Evolutionary conservation across 2,329 filamentous ascomycete species (phyloP).

Genomic region (Ophiostoma quercus): DNA sequence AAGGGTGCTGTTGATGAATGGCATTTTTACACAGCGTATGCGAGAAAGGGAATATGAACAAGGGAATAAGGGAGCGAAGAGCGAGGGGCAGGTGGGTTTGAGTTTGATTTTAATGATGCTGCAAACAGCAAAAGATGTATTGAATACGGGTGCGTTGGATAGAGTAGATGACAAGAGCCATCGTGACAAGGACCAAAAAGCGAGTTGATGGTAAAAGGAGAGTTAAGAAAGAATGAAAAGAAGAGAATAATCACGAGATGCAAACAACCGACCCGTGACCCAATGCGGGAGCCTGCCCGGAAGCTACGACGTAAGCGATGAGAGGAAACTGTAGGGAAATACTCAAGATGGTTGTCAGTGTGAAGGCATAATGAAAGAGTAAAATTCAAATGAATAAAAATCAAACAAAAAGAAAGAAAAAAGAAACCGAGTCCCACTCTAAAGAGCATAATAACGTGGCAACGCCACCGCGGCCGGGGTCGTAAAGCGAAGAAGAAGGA

Average conservation of each 20-base stretch:
- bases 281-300: conserved; percentile 2
- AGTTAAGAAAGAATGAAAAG: neutral
- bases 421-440: neutral
- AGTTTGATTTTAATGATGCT: neutral
- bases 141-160: neutral
- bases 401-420: conserved; percentile 5
- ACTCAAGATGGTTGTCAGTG: neutral
- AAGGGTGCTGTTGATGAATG: conserved; percentile 8
- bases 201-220: neutral
- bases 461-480: conserved; percentile 11
- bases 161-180: neutral
- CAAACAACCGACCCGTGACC: conserved; percentile 1
- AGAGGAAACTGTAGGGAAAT: neutral
- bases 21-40: neutral
- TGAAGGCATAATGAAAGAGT: neutral
- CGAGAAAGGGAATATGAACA: neutral
- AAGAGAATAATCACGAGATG: conserved; percentile 13
- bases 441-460: conserved; percentile 15
- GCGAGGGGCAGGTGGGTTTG: neutral
- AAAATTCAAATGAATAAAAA: conserved; percentile 10
- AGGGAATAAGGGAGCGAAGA: conserved; percentile 1
- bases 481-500: neutral
- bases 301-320: neutral
- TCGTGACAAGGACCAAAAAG: neutral
- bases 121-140: neutral